phyloP scores from a whole-genome alignment of 345 rosid genomes.

The Populus ilicifolia region DNA sequence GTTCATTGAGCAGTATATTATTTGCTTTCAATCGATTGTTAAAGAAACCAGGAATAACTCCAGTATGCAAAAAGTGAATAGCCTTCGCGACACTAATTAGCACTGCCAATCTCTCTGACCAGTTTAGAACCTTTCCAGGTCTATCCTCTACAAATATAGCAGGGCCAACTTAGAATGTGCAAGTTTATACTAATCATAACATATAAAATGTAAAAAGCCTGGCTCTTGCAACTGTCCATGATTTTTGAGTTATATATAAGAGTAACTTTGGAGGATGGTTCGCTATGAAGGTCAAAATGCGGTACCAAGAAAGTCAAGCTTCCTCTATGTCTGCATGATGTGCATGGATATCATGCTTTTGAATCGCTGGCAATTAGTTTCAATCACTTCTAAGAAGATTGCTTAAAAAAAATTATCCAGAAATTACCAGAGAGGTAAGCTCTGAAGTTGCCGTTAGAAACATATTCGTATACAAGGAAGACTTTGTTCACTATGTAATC shows the following conservation, averaged over 20 bases:
- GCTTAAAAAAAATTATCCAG: neutral
- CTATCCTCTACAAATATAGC: constrained; percentile 29
- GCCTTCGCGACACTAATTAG: constrained; percentile 62
- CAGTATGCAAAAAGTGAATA: constrained; percentile 76
- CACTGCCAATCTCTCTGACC: constrained; percentile 67
- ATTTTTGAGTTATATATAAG: neutral
- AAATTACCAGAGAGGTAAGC: constrained; percentile 46
- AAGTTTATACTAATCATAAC: neutral
- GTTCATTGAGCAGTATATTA: constrained; percentile 58
- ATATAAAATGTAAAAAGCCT: neutral
- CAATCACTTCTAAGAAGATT: neutral
- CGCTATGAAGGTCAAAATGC: neutral
- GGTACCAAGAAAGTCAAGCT: neutral
- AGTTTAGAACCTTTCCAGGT: constrained; percentile 39
- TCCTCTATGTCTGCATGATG: neutral
- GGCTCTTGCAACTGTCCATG: too few relatives aligned
- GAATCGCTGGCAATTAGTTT: neutral
- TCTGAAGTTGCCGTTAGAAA: constrained; percentile 36
- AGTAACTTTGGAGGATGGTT: neutral
- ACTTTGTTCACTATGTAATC: constrained; percentile 36
- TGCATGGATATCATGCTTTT: neutral
- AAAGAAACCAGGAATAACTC: constrained; percentile 78
- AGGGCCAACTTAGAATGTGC: constrained; percentile 12
- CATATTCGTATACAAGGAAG: constrained; percentile 43
- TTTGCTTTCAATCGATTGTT: constrained; percentile 62